Evolutionary conservation across 2,329 filamentous ascomycete genomes (phyloP).

Genomic region (Torrubiella hemipterigena): DNA sequence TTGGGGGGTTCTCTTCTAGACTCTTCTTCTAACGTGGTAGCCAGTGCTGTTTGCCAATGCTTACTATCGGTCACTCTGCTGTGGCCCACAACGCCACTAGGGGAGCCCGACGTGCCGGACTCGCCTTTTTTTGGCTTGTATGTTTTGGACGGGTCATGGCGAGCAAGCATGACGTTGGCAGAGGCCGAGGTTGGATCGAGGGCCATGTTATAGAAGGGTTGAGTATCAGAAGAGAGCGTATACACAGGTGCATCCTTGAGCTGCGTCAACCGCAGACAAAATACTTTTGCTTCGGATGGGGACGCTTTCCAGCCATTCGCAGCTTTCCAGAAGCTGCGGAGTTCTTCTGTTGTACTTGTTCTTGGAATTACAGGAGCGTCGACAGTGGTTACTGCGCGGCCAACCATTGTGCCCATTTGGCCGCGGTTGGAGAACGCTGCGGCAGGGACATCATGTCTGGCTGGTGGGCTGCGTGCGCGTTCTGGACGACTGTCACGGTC

Average conservation of each 20-base stretch:
- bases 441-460: constrained; percentile 1
- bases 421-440: neutral
- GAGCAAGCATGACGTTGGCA: constrained; percentile 45
- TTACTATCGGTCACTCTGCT: constrained; percentile 24
- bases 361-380: constrained; percentile 34
- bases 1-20: constrained; percentile 40
- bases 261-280: constrained; percentile 44
- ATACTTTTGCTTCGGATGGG: constrained; percentile 43
- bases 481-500: neutral
- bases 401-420: neutral
- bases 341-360: constrained; percentile 46
- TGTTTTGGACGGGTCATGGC: constrained; percentile 47
- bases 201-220: constrained; percentile 57
- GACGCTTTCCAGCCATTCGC: constrained; percentile 59
- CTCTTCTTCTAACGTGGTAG: constrained; percentile 45
- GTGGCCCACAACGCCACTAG: constrained; percentile 18
- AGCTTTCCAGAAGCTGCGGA: constrained; percentile 56
- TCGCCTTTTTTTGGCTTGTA: too few species aligned
- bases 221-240: constrained; percentile 46
- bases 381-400: too few species aligned
- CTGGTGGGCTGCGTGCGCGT: constrained; percentile 1
- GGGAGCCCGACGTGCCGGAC: constrained; percentile 17
- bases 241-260: constrained; percentile 53
- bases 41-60: constrained; percentile 45
- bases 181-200: constrained; percentile 52